Base-by-base conservation (phyloP, 208 protist genomes). In the Trypanosoma conorhini region DNA sequence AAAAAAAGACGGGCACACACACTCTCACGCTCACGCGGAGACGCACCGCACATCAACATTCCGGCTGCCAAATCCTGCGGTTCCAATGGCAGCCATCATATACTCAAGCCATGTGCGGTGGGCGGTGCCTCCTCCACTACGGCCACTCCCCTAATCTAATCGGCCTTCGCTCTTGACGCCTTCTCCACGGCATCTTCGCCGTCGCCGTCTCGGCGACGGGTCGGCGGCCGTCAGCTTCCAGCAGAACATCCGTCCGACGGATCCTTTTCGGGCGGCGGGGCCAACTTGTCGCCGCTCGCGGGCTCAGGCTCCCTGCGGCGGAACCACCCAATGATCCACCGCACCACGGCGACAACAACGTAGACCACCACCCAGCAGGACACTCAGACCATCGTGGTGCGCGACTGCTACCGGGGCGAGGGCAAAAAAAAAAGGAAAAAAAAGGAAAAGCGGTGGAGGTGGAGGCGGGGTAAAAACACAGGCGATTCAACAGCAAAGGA, bases 361-460 rank as follows among this genome's bases (percentile, higher is more conserved):
- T 89, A 85, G 46, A 87, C 81, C 60, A 87, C 79, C 58, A 89
- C 48, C 81, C 84, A 89, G 59, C 84, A 89, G 24, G 68, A 55
- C 67, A 84, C 69, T 81, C 78, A 87, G 48, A 82, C 74, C 79
- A 82, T 87, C 55, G 51, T 67, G 19, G 10, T 24, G 40, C 7
- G 28, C 24, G 35, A 67, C 13, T 33, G 24, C 28, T 64, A 50
- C 24, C 40, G 59, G 51, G 28, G 33, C 19, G 31, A 51, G 0
- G 64, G 70, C 31, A 30, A 62, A 42, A 54, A 17, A 65, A 71
- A 63, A 60, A 58, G 42, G 67, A 58, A 55, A 22, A 58, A n/a
- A 50, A 42, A 13, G 52, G 57, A 44, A 62, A 57, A 13, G 30
- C 24, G 57, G 31, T n/a, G n/a, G n/a, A n/a, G n/a, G n/a, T n/a